These are phyloP conservation scores for Lachnum nothofagi DNA, from an alignment of 2,329 filamentous ascomycete genomes.

Conservation along the genomic window DNA sequence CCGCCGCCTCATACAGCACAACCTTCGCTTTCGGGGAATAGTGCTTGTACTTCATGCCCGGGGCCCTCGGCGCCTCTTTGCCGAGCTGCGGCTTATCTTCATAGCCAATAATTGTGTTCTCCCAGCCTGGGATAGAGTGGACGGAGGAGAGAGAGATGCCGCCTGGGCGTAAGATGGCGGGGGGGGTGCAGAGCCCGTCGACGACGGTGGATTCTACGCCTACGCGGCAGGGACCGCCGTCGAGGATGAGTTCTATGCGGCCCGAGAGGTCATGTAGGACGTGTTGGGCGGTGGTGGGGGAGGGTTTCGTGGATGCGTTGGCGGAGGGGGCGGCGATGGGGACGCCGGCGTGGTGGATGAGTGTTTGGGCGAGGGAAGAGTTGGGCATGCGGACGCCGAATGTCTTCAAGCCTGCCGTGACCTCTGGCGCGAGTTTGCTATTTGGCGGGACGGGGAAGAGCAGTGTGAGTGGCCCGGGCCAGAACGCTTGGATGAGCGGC, in stretches of 20 bases:
- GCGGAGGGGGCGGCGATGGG: constrained; percentile 90
- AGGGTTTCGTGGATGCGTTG: constrained; percentile 89
- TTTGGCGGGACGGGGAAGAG: constrained; percentile 69
- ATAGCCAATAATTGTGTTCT: constrained; percentile 70
- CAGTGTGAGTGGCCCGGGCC: constrained; percentile 92
- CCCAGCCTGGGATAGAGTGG: constrained; percentile 71
- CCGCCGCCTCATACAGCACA: constrained; percentile 66
- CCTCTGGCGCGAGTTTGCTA: constrained; percentile 76
- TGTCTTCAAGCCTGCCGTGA: constrained; percentile 76
- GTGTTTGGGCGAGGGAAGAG: constrained; percentile 74
- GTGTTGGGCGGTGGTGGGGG: constrained; percentile 84
- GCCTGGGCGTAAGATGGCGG: constrained; percentile 77
- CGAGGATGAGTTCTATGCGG: constrained; percentile 78
- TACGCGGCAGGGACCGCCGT: constrained; percentile 79
- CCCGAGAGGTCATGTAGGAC: constrained; percentile 80
- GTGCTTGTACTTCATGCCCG: constrained; percentile 98
- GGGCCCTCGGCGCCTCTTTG: constrained; percentile 68
- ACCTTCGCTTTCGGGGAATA: constrained; percentile 89
- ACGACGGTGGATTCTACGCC: constrained; percentile 97
- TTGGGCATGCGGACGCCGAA: constrained; percentile 90
- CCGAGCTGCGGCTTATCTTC: constrained; percentile 67
- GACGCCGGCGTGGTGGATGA: constrained; percentile 73
- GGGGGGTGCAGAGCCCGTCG: constrained; percentile 77
- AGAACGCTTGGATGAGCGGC: constrained; percentile 75
- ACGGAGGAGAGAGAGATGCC: constrained; percentile 81